Conservation (phyloP, 768 basidiomycete genomes). For the Artomyces pyxidatus region DNA sequence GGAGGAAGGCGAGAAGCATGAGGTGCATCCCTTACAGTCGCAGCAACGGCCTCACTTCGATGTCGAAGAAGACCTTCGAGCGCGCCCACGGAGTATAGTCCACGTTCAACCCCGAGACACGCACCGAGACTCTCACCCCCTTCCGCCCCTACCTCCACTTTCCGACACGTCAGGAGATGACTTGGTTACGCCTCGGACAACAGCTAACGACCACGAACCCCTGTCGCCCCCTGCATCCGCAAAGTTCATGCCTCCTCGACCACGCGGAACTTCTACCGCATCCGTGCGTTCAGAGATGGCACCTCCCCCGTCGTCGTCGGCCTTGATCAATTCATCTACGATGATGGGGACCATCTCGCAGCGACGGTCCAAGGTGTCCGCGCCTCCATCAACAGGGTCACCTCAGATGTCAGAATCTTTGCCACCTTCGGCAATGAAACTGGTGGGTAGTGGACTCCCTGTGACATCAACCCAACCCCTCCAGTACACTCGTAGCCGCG, state of each 20-base stretch:
- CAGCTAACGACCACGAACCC: constrained; percentile 24
- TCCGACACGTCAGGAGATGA: constrained; percentile 6
- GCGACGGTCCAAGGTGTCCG: constrained; percentile 58
- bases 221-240: constrained; percentile 42
- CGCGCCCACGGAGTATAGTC: constrained; percentile 10
- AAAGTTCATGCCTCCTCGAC: constrained; percentile 37
- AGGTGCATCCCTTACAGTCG: constrained; percentile 22
- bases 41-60: constrained; percentile 23
- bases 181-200: constrained; percentile 14
- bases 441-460: constrained; percentile 25
- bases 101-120: constrained; percentile 8
- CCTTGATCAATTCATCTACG: constrained; percentile 51
- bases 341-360: constrained; percentile 60
- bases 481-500: constrained; percentile 42
- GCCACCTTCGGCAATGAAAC: constrained; percentile 27
- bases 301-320: constrained; percentile 5
- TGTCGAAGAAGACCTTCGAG: constrained; percentile 22
- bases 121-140: constrained; percentile 42
- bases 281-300: constrained; percentile 25
- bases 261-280: constrained; percentile 48
- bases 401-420: constrained; percentile 6
- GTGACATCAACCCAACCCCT: background rate
- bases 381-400: constrained; percentile 35
- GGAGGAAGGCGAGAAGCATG: constrained; percentile 43
- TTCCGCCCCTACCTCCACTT: constrained; percentile 58